Base-by-base conservation (phyloP, 805 yeast genomes). In the Kluyveromyces wickerhamii region DNA sequence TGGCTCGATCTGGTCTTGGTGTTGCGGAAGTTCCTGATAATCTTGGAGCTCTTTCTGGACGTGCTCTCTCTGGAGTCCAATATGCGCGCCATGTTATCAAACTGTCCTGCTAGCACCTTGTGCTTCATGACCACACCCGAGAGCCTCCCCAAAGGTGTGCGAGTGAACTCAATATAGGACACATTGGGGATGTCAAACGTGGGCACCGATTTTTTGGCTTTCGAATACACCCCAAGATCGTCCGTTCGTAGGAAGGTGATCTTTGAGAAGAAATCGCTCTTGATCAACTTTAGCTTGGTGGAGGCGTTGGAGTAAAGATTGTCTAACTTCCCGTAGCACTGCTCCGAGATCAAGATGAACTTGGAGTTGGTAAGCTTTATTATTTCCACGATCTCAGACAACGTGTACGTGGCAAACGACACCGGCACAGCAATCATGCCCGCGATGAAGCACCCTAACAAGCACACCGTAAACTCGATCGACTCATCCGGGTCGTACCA, bases 351-450 rank as follows among this genome's bases (percentile, higher is more conserved):
- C 20, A 92, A 62, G 32, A 88, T 79, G 34, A 84, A 65, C 52
- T 80, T 86, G 1, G 94, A 71, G 39, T 79, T 83, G 0, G 96
- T 83, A 21, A 72, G 66, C 28, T 70, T 71, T 57, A 88, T 73
- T 21, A 88, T 80, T 40, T 75, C 77, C 10, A 74, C 67, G 40
- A 87, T 75, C 43, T 87, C 95, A 27, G 65, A 65, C 18, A 78
- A 60, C 4, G 57, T 44, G 21, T 80, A 79, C 18, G 76, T 70
- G 35, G 77, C 82, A 39, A 86, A 78, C 35, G 83, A 83, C 27
- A 92, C 76, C 0, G 98, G 98, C 4, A 92, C 89, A 0, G 97
- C 97, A 2, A 92, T 88, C 29, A 86, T 81, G 2, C 95, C 95
- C 1, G 96, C 94, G 37, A 89, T 64, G 45, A 89, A 84, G 52